Conservation (phyloP, 495 filamentous ascomycete species). For the Pseudoneurospora amorphoporcata region DNA sequence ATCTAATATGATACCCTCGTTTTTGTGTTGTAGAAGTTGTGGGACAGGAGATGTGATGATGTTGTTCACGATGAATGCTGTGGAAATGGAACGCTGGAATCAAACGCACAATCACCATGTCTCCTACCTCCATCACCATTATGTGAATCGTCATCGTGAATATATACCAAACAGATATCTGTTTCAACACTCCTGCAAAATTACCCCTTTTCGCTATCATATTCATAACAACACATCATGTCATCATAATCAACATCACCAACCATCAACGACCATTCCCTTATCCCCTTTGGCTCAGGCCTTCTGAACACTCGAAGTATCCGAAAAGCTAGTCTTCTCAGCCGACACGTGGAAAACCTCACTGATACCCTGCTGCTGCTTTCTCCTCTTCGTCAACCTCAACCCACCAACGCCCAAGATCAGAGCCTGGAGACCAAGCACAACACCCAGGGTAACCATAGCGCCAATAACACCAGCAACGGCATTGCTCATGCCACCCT, state of each 20-base stretch:
- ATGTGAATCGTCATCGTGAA: background rate
- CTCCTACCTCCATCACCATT: background rate
- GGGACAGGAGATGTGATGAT: background rate
- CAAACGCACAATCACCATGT: background rate
- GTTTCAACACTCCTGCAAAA: background rate
- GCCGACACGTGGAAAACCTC: background rate
- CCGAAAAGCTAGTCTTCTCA: background rate
- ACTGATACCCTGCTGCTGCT: background rate
- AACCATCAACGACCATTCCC: background rate
- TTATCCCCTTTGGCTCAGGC: background rate
- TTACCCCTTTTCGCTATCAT: background rate
- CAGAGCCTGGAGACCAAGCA: conserved; percentile 31
- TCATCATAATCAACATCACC: background rate
- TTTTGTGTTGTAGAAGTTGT: background rate
- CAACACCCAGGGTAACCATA: conserved; percentile 35
- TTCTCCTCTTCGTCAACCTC: conserved; percentile 26
- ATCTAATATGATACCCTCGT: background rate
- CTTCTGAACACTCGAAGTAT: background rate
- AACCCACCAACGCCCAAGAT: conserved; percentile 26
- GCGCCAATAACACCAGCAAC: conserved; percentile 48
- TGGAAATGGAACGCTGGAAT: background rate
- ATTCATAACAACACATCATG: background rate
- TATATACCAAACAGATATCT: background rate
- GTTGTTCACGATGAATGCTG: background rate
- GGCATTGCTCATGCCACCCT: conserved; percentile 25